Conservation (phyloP, 768 basidiomycete genomes). For the Mrakia frigida region DNA sequence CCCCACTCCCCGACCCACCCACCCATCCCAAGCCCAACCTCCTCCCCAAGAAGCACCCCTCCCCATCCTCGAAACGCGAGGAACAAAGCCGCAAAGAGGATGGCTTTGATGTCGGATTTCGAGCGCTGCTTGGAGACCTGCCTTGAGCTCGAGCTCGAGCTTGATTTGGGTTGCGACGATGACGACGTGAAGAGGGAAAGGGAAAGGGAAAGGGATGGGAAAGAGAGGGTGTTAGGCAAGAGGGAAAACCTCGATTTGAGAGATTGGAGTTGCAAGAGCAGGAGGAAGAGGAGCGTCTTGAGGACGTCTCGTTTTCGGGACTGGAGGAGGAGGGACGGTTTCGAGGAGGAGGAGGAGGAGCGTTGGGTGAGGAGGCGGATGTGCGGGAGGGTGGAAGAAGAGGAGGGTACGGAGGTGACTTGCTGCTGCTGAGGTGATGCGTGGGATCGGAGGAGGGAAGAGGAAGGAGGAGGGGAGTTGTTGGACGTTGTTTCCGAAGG, state of each 20-base stretch:
- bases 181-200: background rate
- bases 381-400: background rate
- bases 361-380: background rate
- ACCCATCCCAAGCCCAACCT: background rate
- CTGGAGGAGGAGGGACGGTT: background rate
- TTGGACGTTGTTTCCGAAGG: background rate
- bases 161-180: background rate
- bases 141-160: background rate
- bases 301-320: slow-evolving; percentile 19
- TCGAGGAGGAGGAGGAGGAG: background rate
- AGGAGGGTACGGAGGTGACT: background rate
- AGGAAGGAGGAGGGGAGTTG: background rate
- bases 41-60: background rate
- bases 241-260: slow-evolving; percentile 4
- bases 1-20: background rate
- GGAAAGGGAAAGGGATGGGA: background rate
- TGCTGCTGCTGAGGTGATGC: no score
- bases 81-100: background rate
- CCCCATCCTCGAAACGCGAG: slow-evolving; percentile 2
- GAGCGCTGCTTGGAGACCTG: background rate
- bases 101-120: slow-evolving; percentile 7
- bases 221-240: background rate
- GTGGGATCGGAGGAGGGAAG: background rate
- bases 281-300: background rate
- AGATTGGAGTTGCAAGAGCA: slow-evolving; percentile 4